Evolutionary conservation across 805 yeast species (phyloP), one percentile per base, ranked within the genome.

Genomic region (Pichia kluyveri): DNA sequence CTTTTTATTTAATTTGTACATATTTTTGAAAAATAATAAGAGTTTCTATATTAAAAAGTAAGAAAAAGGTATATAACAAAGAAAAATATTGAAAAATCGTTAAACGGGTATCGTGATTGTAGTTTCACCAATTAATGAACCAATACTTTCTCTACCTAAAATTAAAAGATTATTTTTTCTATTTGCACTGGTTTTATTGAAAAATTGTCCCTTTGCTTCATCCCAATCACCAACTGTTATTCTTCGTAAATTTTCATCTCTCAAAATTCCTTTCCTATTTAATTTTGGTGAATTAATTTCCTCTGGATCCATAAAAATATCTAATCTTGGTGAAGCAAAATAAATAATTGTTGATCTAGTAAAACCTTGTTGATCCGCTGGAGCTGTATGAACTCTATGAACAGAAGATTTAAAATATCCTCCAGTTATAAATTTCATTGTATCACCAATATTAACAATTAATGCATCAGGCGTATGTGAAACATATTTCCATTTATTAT

Each of bases 301-400:
- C n/a, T 67, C 72, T 9, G 77, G 76, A 52, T 73, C 76, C 40
- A 73, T 57, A 19, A 56, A 54, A 0, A 75, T 62, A 5, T 56
- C 56, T 30, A 59, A 49, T 17, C 63, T 54, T 9, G 76, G 74
- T 52, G 70, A 67, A 45, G 69, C 62, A 58, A 73, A 73, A 49
- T 72, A 71, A 19, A 73, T 72, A 3, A 72, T 49, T 4, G 70
- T 69, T 49, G 69, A 62, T 44, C 78, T 60, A 30, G 63, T 57
- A 51, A 59, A 63, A 1, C 56, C 49, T 23, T 51, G 52, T 53
- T 74, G 79, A 43, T 71, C 73, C 3, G 46, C 50, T 5, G 76
- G 77, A 6, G 78, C 77, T 31, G 69, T 66, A n/a, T 70, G 66
- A 6, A 74, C 79, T 43, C 78, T 55, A 47, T 74, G 79, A 41